phyloP scores from a whole-genome alignment of 2,329 filamentous ascomycete species.

The Rutstroemia sp. region DNA sequence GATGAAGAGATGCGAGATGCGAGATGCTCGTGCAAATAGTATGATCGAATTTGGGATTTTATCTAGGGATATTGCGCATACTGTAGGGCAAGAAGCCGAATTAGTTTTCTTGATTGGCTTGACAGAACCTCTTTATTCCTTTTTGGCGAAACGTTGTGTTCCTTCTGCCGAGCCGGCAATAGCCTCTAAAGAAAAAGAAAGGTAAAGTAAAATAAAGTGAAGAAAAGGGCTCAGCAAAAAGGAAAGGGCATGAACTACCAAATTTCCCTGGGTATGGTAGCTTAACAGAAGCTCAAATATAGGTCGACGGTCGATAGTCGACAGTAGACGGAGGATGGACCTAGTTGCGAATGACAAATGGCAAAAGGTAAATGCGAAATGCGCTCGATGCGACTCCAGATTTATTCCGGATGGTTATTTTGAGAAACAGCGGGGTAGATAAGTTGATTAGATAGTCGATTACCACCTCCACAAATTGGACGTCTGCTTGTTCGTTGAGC shows the following conservation, averaged over 20 bases:
- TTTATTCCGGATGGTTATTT: neutral
- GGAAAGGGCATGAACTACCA: neutral
- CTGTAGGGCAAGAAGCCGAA: neutral
- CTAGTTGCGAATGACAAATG: too few relatives aligned
- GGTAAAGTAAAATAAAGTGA: neutral
- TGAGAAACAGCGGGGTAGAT: slow-evolving; percentile 3
- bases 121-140: neutral
- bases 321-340: neutral
- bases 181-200: neutral
- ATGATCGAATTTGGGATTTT: neutral
- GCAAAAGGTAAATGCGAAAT: neutral
- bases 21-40: too few relatives aligned
- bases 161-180: neutral
- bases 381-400: neutral
- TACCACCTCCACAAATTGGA: neutral
- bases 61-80: neutral
- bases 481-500: neutral
- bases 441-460: neutral
- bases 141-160: neutral
- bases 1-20: too few relatives aligned
- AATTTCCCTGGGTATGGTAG: neutral
- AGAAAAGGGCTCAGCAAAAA: neutral
- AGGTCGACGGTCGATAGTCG: too few relatives aligned
- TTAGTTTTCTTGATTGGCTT: neutral
- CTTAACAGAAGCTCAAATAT: neutral